Evolutionary conservation across 192 early-diverging fungal species (phyloP), one percentile per base, ranked within the genome.

Genomic region (Thamnidium elegans): DNA sequence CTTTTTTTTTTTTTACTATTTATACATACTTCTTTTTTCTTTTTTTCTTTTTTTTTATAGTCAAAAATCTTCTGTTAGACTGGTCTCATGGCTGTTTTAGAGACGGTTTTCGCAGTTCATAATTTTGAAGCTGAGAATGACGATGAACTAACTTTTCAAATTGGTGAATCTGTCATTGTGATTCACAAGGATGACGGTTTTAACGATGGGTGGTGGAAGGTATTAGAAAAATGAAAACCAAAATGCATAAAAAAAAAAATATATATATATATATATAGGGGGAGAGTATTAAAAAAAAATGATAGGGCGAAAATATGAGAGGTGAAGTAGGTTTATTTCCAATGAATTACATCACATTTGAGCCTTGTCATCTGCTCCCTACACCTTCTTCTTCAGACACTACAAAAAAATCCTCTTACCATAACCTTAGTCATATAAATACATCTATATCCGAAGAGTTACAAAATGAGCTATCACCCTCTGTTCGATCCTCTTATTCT

Each of bases 181-280:
- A 58, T 90, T n/a, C 85, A 92, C 63, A 81, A 76, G 52, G 90
- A 92, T 62, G 87, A 89, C 21, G 71, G 78, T n/a, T 90, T 80
- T 71, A 75, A 76, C n/a, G 90, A 92, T 73, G 90, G 90, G 26
- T 92, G 90, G 90, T 92, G 89, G 89, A 79, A 84, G 76, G 87
- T 86, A 69, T 21, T 14, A 48, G 1, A 13, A 48, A 19, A 48
- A 48, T 7, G 14, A 19, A 48, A 48, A 19, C 13, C 1, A 5
- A 48, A 48, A 48, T 17, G 46, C 13, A 48, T 48, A 15, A n/a
- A n/a, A n/a, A n/a, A n/a, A n/a, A n/a, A n/a, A n/a, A n/a, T n/a
- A n/a, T n/a, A n/a, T n/a, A n/a, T n/a, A n/a, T n/a, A n/a, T n/a
- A 48, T 13, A 19, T 48, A 48, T 10, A 1, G 46, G 13, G 6